phyloP scores from a whole-genome alignment of 139 green algal species.

The Dunaliella sp. region DNA sequence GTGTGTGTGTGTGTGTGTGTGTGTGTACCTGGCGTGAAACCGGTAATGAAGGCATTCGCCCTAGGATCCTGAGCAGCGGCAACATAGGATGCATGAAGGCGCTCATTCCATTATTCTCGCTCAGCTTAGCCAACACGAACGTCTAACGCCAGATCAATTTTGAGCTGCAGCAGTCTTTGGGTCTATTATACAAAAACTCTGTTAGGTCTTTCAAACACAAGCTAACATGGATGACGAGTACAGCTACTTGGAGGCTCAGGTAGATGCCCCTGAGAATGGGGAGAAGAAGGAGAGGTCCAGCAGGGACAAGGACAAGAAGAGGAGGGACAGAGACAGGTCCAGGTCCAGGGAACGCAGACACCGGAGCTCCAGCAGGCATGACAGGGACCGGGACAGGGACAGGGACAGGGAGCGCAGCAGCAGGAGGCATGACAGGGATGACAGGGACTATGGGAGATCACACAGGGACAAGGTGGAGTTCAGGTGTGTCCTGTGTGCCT shows the following conservation, averaged over 20 bases:
- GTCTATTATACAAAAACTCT: neutral
- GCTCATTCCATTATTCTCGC: neutral
- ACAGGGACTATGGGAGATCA: neutral
- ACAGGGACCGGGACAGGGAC: constrained; percentile 7
- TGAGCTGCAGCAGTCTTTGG: neutral
- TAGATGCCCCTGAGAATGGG: constrained; percentile 18
- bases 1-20: neutral
- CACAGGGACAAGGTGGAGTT: neutral
- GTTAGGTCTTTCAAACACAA: neutral
- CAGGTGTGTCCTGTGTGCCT: neutral
- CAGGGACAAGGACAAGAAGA: neutral
- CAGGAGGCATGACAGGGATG: neutral
- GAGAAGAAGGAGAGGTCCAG: neutral
- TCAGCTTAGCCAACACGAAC: neutral
- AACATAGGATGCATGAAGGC: neutral
- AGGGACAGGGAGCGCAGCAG: constrained; percentile 13
- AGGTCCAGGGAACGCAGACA: neutral
- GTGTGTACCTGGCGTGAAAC: neutral
- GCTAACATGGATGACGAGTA: constrained; percentile 23
- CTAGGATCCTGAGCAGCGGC: neutral
- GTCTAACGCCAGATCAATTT: neutral
- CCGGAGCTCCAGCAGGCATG: constrained; percentile 4
- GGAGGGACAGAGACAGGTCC: neutral
- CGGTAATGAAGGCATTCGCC: neutral
- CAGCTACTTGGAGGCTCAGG: constrained; percentile 37